phyloP scores from a whole-genome alignment of 2,329 filamentous ascomycete genomes.

The Falciphora oryzae region DNA sequence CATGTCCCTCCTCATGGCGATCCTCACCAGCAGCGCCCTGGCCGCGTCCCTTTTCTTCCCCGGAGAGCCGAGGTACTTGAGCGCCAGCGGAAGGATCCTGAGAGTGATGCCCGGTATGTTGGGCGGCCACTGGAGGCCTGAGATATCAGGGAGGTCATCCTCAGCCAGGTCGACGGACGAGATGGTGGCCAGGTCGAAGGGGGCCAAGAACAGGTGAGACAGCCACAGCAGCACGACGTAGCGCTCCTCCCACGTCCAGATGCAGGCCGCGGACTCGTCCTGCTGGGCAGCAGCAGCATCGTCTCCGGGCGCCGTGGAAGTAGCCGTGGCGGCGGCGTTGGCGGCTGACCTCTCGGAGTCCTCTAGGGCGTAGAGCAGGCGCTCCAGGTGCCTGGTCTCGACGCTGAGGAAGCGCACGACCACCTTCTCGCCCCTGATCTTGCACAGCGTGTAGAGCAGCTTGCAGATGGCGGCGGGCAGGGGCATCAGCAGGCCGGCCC shows the following conservation, averaged over 20 bases:
- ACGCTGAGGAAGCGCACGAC: constrained; percentile 87
- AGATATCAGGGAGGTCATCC: constrained; percentile 38
- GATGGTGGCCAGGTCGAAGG: constrained; percentile 85
- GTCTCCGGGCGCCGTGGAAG: not conserved
- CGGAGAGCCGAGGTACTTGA: constrained; percentile 65
- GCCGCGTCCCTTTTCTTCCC: constrained; percentile 89
- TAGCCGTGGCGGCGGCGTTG: constrained; percentile 3
- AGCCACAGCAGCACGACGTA: constrained; percentile 88
- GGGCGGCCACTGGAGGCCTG: constrained; percentile 48
- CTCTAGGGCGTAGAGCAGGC: constrained; percentile 71
- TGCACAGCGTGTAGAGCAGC: constrained; percentile 86
- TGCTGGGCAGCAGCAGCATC: not conserved
- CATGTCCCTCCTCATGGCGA: constrained; percentile 86
- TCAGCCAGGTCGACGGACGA: constrained; percentile 49
- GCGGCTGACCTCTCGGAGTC: constrained; percentile 34
- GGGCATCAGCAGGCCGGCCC: constrained; percentile 39
- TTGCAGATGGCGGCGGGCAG: constrained; percentile 68
- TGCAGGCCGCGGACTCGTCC: constrained; percentile 6
- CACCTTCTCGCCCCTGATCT: constrained; percentile 89
- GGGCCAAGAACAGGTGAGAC: constrained; percentile 73
- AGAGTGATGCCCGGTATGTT: constrained; percentile 62
- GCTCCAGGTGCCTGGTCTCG: constrained; percentile 78
- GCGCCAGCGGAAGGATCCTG: constrained; percentile 64
- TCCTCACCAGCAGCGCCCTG: constrained; percentile 71
- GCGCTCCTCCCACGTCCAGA: constrained; percentile 77